Conservation (phyloP, 2,329 filamentous ascomycete genomes). For the Beauveria australis region DNA sequence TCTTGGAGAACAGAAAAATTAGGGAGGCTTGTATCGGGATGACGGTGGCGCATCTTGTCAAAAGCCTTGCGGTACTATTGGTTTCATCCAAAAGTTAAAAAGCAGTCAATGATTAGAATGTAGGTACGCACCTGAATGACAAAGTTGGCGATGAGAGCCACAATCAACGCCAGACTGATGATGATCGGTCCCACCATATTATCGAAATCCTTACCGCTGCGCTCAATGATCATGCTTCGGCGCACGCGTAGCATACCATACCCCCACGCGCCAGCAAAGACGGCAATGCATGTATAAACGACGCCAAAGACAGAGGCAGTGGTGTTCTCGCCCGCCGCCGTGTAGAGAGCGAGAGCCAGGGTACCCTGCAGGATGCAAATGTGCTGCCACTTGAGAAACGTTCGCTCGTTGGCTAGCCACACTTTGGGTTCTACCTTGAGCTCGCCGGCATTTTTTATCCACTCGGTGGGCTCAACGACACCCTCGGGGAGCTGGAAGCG, state of each 20-base stretch:
- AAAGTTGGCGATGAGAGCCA: constrained; percentile 81
- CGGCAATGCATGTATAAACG: constrained; percentile 71
- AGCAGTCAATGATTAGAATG: too few species aligned
- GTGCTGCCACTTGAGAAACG: constrained; percentile 98
- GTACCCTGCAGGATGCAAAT: constrained; percentile 81
- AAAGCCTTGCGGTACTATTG: constrained; percentile 12
- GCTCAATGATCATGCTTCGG: constrained; percentile 68
- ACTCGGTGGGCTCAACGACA: constrained; percentile 73
- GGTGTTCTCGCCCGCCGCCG: constrained; percentile 73
- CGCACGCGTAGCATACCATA: constrained; percentile 73
- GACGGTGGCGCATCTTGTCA: constrained; percentile 6
- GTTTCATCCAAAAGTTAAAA: not conserved
- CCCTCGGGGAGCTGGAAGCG: constrained; percentile 62
- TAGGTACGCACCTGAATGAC: constrained; percentile 60
- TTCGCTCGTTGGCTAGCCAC: constrained; percentile 97
- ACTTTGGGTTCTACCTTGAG: constrained; percentile 95
- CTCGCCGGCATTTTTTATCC: constrained; percentile 92
- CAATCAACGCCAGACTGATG: constrained; percentile 69
- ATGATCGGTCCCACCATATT: constrained; percentile 77
- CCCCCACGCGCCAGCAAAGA: constrained; percentile 81
- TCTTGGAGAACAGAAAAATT: not conserved
- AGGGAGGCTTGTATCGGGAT: not conserved
- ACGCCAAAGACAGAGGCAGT: constrained; percentile 73
- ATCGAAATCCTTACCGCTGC: constrained; percentile 91
- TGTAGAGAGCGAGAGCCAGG: constrained; percentile 77